Base-by-base conservation (phyloP, 129 eudicot genomes). In the Lactuca saligna region DNA sequence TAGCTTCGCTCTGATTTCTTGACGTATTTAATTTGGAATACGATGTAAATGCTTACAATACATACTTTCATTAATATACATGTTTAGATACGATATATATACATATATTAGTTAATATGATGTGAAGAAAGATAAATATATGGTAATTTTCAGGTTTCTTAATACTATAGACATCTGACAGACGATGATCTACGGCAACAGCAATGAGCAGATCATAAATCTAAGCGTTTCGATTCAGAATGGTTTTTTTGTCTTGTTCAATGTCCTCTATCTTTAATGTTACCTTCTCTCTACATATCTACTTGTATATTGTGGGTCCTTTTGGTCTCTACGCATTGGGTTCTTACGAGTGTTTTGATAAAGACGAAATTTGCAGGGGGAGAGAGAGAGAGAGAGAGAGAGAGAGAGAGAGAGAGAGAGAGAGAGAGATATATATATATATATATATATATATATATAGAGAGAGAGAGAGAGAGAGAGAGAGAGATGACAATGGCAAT, bases 171-270 rank as follows among this genome's bases (percentile, higher is more conserved):
- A 71, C 34, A 7, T 44, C 39, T 44, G 46, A 44, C 66, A 2
- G 34, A 71, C 34, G 33, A 8, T 34, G 41, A 62, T 15, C 20
- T 16, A 38, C 41, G 55, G 8, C 55, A 62, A 38, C 35, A 7
- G 39, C 63, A 61, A 7, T n/a, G 54, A 72, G 66, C 14, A 53
- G 44, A 38, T 54, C 16, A 63, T 64, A 55, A 37, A 54, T 39
- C 49, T 32, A 33, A 17, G 31, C 41, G 53, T 73, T 73, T 73
- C 78, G 71, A 73, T 73, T 73, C 78, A 73, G 78, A 73, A 73
- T 73, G 78, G 48, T 73, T 63, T 73, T 14, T 73, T 73, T 73
- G 78, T 73, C 78, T 73, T 73, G 78, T 73, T 54, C 48, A 73
- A 33, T 54, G 71, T 73, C 78, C 20, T 73, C 4, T 73, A 73